Evolutionary conservation across 441 rosid genomes (phyloP), one percentile per base, ranked within the genome.

Genomic region (Geranium incanum): DNA sequence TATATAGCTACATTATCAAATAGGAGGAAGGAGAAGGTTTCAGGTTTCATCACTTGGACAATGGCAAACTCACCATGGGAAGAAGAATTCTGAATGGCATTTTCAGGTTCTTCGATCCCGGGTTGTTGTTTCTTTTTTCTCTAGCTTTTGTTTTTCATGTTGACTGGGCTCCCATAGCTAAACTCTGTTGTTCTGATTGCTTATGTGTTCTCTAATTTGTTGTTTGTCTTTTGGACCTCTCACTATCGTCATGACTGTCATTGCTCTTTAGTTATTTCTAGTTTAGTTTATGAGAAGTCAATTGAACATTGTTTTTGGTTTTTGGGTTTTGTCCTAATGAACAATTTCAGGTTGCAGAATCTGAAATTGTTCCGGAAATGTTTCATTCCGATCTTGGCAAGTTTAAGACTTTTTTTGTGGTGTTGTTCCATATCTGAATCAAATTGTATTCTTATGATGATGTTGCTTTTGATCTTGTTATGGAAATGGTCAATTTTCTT

Each of bases 61-160:
- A 70, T 87, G 92, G 91, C 83, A 72, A 74, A 70, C 55, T 57
- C 19, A 64, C 75, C 66, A 71, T 65, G 74, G 79, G 85, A 81
- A 78, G 75, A 74, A 77, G 78, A 81, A 71, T 75, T 85, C 88
- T 83, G 82, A 76, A 64, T 73, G 37, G 74, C 48, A 73, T 78
- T 89, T 16, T 57, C 63, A 82, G 91, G 88, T 84, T 84, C 80
- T 84, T 77, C 81, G 8, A 73, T 80, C 78, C 90, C 82, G 23
- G 81, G 81, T 78, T 80, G 77, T 70, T 80, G 82, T 77, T 62
- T 82, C 76, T 23, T 23, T 23, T 23, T 23, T 23, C 33, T 23
- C 79, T 76, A 72, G 72, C 69, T 16, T 77, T 71, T 50, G 70
- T 41, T 43, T 73, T 68, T 33, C 70, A 64, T 70, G 81, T 74